Evolutionary conservation across 257 asterid genomes (phyloP), one percentile per base, ranked within the genome.

Genomic region (Solanum rostratum): DNA sequence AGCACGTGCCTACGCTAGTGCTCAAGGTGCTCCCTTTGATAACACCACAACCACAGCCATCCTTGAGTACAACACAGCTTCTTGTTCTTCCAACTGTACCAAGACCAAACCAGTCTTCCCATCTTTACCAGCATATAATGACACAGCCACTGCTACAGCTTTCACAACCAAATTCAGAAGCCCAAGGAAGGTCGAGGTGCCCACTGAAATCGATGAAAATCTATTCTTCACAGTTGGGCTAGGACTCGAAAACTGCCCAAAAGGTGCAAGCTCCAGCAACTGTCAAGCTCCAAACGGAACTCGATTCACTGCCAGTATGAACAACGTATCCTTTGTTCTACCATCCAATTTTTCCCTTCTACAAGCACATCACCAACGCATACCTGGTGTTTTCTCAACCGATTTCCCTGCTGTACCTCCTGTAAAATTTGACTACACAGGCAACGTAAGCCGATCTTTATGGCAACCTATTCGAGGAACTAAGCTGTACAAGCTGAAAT

Each of bases 241-340:
- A 30, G 99, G 98, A 76, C 94, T 95, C 78, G 86, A 87, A 50
- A 91, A 84, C 8, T 96, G 98, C 82, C 93, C 98, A 1, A 86
- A 60, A 0, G 93, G 97, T 11, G 66, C 93, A 52, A 63, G 88
- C 7, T 45, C 90, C 12, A 74, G 85, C 29, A 91, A 79, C 82
- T 96, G 99, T 69, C 98, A 95, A 83, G 99, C 97, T 3, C 99
- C 99, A 0, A 96, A 91, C 5, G 98, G 96, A 2, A 96, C 98
- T 1, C 95, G 99, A 3, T 93, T 96, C 45, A 16, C 97, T 0
- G 97, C 98, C 7, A 92, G 98, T 91, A 94, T 96, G 98, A 96
- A 96, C 91, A 96, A 96, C n/a, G 90, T 87, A 0, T 96, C 99
- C 0, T 96, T 96, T 14, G 92, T 90, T 39, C 93, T 96, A 30